Base-by-base conservation (phyloP, 176 grass and related monocot genomes). In the Metroxylon sagu region DNA sequence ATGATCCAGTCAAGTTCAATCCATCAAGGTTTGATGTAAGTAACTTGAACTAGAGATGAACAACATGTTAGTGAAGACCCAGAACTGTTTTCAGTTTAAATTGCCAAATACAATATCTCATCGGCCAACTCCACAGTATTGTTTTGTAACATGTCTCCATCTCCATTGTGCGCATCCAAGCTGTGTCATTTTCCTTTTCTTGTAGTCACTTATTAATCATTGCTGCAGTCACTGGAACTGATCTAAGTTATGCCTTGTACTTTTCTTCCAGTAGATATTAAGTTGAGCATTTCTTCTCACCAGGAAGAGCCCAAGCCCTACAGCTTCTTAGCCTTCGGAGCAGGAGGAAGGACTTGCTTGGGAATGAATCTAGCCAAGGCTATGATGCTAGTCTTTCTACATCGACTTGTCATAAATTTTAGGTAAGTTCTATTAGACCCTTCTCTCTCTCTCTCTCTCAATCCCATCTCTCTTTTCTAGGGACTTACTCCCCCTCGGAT, bases 371-470 rank as follows among this genome's bases (percentile, higher is more conserved):
- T 82, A 18, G 92, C 86, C 30, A 96, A 81, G 60, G 79, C 77
- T 26, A 95, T 95, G 90, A 95, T 95, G 90, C 77, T 95, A 23
- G 82, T 95, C 60, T 90, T 96, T 15, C 75, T 96, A 14, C 86
- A 96, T 29, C 73, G 78, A 15, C 68, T 96, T 54, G 69, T 96
- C 18, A 96, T 83, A 15, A 89, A 62, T 54, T 88, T 78, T 39
- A 94, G 84, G 89, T 88, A 18, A 5, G 10, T 60, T 43, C 0
- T 43, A 17, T 48, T 7, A 43, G n/a, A 7, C 5, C 21, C 21
- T 23, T 23, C 21, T 23, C 21, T 23, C 21, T 23, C 21, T 23
- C 21, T 23, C 21, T 23, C 5, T 29, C 6, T 39, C 27, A n/a
- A n/a, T n/a, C n/a, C n/a, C n/a, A n/a, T 26, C 2, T 8, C 39